These are phyloP conservation scores for Corniculantispora saksenae DNA, from an alignment of 2,329 filamentous ascomycete species.

Conservation along the genomic window DNA sequence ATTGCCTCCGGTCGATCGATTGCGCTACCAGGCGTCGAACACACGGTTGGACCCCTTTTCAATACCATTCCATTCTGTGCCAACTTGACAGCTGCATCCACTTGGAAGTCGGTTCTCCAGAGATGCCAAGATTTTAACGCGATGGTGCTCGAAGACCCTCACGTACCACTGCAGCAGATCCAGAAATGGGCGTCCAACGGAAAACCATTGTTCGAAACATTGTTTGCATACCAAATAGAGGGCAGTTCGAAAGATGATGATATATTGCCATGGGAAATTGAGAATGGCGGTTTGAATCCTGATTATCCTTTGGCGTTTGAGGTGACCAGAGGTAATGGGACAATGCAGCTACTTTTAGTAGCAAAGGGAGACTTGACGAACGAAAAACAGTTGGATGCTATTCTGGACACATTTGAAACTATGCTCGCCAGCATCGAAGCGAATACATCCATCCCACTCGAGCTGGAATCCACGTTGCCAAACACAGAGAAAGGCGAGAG, in stretches of 20 bases:
- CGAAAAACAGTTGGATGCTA: slow-evolving; percentile 27
- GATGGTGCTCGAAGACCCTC: slow-evolving; percentile 66
- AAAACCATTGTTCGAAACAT: slow-evolving; percentile 69
- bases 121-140: slow-evolving; percentile 72
- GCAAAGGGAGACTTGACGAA: slow-evolving; percentile 49
- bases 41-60: slow-evolving; percentile 79
- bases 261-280: slow-evolving; percentile 53
- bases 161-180: slow-evolving; percentile 76
- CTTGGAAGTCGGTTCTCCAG: slow-evolving; percentile 61
- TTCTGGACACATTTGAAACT: slow-evolving; percentile 44
- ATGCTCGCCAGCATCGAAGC: slow-evolving; percentile 7
- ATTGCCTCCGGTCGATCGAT: slow-evolving; percentile 78
- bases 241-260: slow-evolving; percentile 28
- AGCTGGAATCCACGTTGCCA: slow-evolving; percentile 13
- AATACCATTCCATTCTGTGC: slow-evolving; percentile 80
- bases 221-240: slow-evolving; percentile 78
- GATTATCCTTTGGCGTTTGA: slow-evolving; percentile 83
- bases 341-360: slow-evolving; percentile 60
- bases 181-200: slow-evolving; percentile 72
- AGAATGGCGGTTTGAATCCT: slow-evolving; percentile 49
- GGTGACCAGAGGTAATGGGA: slow-evolving; percentile 50
- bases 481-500: slow-evolving; percentile 10
- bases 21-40: slow-evolving; percentile 64
- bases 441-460: not conserved
- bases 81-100: slow-evolving; percentile 42